Percentiles rank a stretch among this genome's conserved stretches.
Conservation (phyloP, 2,329 filamentous ascomycete genomes). For the Emydomyces testavorans region DNA sequence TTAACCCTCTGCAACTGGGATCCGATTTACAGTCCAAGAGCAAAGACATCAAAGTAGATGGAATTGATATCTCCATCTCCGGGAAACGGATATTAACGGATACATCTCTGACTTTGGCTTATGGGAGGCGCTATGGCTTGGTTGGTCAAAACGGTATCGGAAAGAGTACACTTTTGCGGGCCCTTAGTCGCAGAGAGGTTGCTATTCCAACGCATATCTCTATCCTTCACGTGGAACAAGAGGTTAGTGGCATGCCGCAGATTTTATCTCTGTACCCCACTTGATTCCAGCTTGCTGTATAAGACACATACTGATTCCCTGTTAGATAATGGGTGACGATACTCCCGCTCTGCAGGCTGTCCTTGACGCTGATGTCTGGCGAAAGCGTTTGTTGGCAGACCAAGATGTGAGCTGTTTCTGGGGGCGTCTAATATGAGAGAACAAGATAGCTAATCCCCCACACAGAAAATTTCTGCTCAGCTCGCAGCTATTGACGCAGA, state of each 20-base stretch:
- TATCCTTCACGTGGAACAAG: conserved; percentile 97
- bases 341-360: conserved; percentile 91
- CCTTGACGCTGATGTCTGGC: conserved; percentile 94
- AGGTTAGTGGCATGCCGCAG: too few relatives aligned
- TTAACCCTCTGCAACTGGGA: conserved; percentile 89
- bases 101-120: conserved; percentile 78
- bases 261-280: too few relatives aligned
- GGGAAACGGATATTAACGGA: conserved; percentile 82
- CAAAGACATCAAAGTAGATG: conserved; percentile 97
- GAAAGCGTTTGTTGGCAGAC: conserved; percentile 83
- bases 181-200: conserved; percentile 83
- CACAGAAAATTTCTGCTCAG: conserved; percentile 61
- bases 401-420: conserved; percentile 53
- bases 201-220: conserved; percentile 94
- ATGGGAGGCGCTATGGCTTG: conserved; percentile 87
- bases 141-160: conserved; percentile 99
- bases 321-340: conserved; percentile 81
- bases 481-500: conserved; percentile 67
- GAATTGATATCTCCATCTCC: conserved; percentile 85
- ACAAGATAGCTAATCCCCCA: not conserved
- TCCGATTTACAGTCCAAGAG: conserved; percentile 64
- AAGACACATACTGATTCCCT: conserved; percentile 1
- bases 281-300: not conserved
- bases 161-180: conserved; percentile 87
- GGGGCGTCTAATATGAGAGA: not conserved